Evolutionary conservation across 2,329 filamentous ascomycete genomes (phyloP), one percentile per base, ranked within the genome.

Genomic region (Aspergillus udagawae): DNA sequence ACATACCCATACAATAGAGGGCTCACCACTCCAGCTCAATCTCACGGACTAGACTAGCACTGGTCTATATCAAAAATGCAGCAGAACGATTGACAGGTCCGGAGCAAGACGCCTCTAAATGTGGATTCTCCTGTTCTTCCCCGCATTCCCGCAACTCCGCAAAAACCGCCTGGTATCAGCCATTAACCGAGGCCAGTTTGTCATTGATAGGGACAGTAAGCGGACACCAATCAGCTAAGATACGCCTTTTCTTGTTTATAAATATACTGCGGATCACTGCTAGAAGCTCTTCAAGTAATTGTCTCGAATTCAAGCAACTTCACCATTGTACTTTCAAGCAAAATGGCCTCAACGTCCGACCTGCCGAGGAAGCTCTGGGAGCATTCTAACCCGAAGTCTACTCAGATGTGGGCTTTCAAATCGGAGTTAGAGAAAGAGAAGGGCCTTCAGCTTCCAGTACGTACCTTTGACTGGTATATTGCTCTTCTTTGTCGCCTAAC

Each of bases 321-420:
- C 12, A 20, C 8, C 7, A 23, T 41, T 25, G 49, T 23, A 20
- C 20, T n/a, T 14, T 51, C 28, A 4, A 51, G n/a, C 10, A 21
- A 23, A 23, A 65, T 66, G 64, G 45, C 54, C 6, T 58, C 64
- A 38, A 45, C 65, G 32, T 29, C 52, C 23, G 45, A 47, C 21
- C 12, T 66, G 17, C 84, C 84, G 4, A 77, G 83, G 56, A 88
- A 88, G 77, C 80, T 89, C 54, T 89, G 87, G 87, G 83, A 87
- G 72, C 86, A 88, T 65, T 80, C 84, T 1, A 69, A 84, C 62
- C 85, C 85, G 17, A 68, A 83, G 65, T 79, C 77, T 60, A 90
- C 88, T 1, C 73, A 79, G 32, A 88, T 91, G 81, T 87, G 83
- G 74, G 73, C 77, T 51, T 88, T 91, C 67, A 86, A 89, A 79